Percentiles rank a stretch among this genome's conserved stretches.
Conservation (phyloP, 768 basidiomycete species). For the Pisolithus orientalis region DNA sequence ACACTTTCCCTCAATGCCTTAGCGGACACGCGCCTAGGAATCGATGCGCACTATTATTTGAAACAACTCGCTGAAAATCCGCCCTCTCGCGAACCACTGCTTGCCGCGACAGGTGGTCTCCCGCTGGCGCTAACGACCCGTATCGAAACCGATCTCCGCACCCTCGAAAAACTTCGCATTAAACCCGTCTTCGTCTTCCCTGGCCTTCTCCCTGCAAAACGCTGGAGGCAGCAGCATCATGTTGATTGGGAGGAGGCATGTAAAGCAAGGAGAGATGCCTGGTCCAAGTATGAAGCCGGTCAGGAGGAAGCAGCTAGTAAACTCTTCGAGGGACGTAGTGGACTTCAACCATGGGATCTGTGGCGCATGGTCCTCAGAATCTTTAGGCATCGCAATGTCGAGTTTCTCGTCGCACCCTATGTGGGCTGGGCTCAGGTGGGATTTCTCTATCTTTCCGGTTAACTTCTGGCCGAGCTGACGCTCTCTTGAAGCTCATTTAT, state of each 20-base stretch:
- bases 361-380: conserved; percentile 89
- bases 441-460: conserved; percentile 8
- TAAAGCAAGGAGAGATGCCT: conserved; percentile 76
- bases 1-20: conserved; percentile 75
- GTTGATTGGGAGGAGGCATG: conserved; percentile 59
- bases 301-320: conserved; percentile 85
- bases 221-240: conserved; percentile 54
- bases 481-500: conserved; percentile 71
- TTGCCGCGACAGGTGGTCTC: conserved; percentile 92
- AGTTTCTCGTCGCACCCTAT: conserved; percentile 95
- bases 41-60: conserved; percentile 92
- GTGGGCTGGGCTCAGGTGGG: conserved; percentile 92
- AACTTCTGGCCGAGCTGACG: background rate
- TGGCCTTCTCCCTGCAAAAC: conserved; percentile 74
- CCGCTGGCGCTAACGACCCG: conserved; percentile 83
- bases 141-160: conserved; percentile 87
- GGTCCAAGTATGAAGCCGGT: conserved; percentile 90
- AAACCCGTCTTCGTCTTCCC: conserved; percentile 99
- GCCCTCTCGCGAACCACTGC: conserved; percentile 79
- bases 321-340: conserved; percentile 71
- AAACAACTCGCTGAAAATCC: conserved; percentile 69
- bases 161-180: conserved; percentile 86
- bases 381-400: conserved; percentile 91
- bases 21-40: conserved; percentile 89
- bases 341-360: conserved; percentile 82